Evolutionary conservation across 2,329 filamentous ascomycete species (phyloP).

Genomic region (Myriosclerotinia duriaeana): DNA sequence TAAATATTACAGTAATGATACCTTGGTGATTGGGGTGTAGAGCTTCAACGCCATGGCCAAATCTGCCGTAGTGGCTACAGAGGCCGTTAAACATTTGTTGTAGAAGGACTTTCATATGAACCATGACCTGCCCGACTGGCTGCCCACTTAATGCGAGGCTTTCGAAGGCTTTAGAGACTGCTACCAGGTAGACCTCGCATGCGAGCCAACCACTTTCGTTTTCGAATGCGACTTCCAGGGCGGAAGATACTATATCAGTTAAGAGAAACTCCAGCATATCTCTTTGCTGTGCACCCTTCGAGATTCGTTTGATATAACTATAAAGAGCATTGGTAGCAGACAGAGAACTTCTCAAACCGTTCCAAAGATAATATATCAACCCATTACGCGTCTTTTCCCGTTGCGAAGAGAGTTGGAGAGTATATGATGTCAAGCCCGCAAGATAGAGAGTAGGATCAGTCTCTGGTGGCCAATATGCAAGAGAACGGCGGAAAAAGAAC

Average conservation of each 20-base stretch:
- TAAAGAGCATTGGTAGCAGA: conserved; percentile 23
- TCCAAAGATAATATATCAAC: conserved; percentile 38
- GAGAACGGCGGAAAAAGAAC: conserved; percentile 35
- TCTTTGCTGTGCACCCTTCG: conserved; percentile 30
- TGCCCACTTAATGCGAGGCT: conserved; percentile 24
- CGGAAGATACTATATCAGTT: conserved; percentile 34
- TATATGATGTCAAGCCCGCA: conserved; percentile 37
- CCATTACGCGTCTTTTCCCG: conserved; percentile 29
- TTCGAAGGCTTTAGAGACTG: conserved; percentile 23
- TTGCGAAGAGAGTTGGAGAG: conserved; percentile 30
- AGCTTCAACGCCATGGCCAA: conserved; percentile 19
- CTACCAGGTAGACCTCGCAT: conserved; percentile 34
- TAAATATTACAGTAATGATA: conserved; percentile 28
- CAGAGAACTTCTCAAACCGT: conserved; percentile 35
- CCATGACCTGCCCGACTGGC: conserved; percentile 16
- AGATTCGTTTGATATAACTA: conserved; percentile 30
- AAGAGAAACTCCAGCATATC: conserved; percentile 36
- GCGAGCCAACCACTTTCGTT: conserved; percentile 32
- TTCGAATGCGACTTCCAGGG: conserved; percentile 33
- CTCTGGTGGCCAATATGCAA: conserved; percentile 36
- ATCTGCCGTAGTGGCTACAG: conserved; percentile 8
- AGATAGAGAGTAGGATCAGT: conserved; percentile 36
- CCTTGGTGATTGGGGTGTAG: conserved; percentile 28
- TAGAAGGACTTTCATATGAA: conserved; percentile 31
- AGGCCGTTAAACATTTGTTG: conserved; percentile 34